Evolutionary conservation across 2,329 filamentous ascomycete species (phyloP), one percentile per base, ranked within the genome.

Genomic region (Xylaria sp.): DNA sequence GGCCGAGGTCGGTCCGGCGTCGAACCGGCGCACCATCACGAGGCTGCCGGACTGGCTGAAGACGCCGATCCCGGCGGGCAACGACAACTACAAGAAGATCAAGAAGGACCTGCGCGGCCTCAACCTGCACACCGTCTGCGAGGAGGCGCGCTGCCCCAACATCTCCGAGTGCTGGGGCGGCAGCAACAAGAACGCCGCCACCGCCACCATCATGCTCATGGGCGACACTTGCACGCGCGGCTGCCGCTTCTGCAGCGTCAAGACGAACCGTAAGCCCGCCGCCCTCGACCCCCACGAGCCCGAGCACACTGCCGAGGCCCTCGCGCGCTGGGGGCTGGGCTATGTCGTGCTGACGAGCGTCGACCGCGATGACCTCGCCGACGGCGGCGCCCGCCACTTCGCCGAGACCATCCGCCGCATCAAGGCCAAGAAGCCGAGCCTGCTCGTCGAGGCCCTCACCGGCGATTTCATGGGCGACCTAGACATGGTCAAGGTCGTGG

Each of bases 181-280:
- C 41, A 90, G 86, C 78, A 89, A 92, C 80, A 97, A 97, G 84
- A 91, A 90, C 73, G 91, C 94, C 31, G 96, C 96, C 4, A 99
- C 96, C 39, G 96, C 96, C 2, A 99, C 96, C 12, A 98, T 99
- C 81, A 99, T 99, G 96, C 85, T 99, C 57, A 98, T 98, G 94
- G 96, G 96, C 72, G 96, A 99, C 81, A 98, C 95, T 9, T 99
- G 96, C 82, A 99, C 96, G 20, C 89, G 96, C 69, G 96, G 95
- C 20, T 99, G 96, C 82, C 90, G 96, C 62, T 99, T 99, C 85
- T 99, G 96, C 86, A 94, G 91, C 73, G 96, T 99, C 62, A 98
- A 98, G 86, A 99, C 96, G 2, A 91, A 85, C 67, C 90, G 92
- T 52, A 83, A 85, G 0, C 90, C 94, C 13, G 83, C 91, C 51